These are phyloP conservation scores for Tylopilus vinaceipallidus DNA, from an alignment of 768 basidiomycete genomes.

Conservation along the genomic window DNA sequence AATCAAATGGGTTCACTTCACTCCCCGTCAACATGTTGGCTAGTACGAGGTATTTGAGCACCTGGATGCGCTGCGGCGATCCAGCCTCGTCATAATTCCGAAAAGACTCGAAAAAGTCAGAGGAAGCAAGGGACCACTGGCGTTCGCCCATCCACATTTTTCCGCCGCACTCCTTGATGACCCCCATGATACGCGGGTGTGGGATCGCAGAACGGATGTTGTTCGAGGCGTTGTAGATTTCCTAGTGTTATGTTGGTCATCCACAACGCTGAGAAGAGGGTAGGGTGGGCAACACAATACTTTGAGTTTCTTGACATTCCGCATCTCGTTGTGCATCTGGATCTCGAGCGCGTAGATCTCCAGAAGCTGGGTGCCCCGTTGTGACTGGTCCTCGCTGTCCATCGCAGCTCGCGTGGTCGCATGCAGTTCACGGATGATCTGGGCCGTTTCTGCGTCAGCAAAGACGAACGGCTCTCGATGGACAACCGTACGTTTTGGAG, in stretches of 20 bases:
- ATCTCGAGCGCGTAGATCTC: constrained; percentile 99
- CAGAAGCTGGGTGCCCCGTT: constrained; percentile 89
- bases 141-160: constrained; percentile 99
- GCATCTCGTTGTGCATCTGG: constrained; percentile 97
- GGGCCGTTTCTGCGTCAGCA: not conserved
- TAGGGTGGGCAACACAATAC: constrained; percentile 37
- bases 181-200: constrained; percentile 97
- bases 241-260: constrained; percentile 46
- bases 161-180: constrained; percentile 98
- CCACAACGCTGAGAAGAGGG: not conserved
- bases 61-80: constrained; percentile 94
- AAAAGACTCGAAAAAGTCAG: constrained; percentile 99
- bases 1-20: constrained; percentile 98
- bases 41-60: constrained; percentile 95
- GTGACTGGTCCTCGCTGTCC: constrained; percentile 81
- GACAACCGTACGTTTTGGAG: constrained; percentile 63
- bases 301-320: constrained; percentile 95
- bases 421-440: constrained; percentile 82
- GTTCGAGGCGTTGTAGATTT: constrained; percentile 95
- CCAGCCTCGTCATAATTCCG: constrained; percentile 98
- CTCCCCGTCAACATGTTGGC: constrained; percentile 98
- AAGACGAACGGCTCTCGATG: too few species aligned
- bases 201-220: constrained; percentile 94
- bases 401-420: constrained; percentile 55
- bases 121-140: constrained; percentile 96